Evolutionary conservation across 305 asterid genomes (phyloP).

Genomic region (Withania somnifera): DNA sequence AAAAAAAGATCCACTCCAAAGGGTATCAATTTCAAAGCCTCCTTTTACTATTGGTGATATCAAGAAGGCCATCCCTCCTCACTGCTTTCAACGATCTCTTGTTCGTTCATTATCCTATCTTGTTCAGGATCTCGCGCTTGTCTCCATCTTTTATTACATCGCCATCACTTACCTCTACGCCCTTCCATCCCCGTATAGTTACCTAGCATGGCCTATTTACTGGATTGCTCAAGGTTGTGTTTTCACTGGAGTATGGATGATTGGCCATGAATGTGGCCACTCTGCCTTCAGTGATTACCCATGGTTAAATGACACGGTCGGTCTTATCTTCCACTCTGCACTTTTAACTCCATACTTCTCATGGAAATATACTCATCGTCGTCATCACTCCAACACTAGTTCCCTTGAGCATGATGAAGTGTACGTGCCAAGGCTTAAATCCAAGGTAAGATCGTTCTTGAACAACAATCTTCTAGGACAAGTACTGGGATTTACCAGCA

Average conservation of each 20-base stretch:
- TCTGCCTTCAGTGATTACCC: not conserved
- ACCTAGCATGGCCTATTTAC: too few relatives aligned
- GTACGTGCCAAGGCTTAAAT: not conserved
- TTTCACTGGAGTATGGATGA: not conserved
- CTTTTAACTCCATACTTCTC: not conserved
- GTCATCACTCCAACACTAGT: not conserved
- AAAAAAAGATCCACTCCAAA: not conserved
- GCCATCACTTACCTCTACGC: too few relatives aligned
- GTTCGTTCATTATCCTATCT: not conserved
- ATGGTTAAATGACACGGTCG: not conserved
- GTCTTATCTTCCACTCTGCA: not conserved
- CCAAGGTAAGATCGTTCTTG: not conserved
- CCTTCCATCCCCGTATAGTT: too few relatives aligned
- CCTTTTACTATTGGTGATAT: not conserved
- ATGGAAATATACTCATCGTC: not conserved
- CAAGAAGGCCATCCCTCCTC: not conserved
- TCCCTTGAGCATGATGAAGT: not conserved
- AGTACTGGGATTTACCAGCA: not conserved
- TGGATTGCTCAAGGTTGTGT: not conserved
- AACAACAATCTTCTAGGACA: not conserved
- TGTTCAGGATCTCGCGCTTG: too few relatives aligned
- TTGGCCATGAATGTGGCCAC: not conserved
- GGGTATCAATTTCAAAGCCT: not conserved
- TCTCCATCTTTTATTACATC: too few relatives aligned
- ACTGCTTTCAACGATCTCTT: not conserved